Evolutionary conservation across 257 asterid genomes (phyloP), one percentile per base, ranked within the genome.

Genomic region (Fraxinus cuspidata): DNA sequence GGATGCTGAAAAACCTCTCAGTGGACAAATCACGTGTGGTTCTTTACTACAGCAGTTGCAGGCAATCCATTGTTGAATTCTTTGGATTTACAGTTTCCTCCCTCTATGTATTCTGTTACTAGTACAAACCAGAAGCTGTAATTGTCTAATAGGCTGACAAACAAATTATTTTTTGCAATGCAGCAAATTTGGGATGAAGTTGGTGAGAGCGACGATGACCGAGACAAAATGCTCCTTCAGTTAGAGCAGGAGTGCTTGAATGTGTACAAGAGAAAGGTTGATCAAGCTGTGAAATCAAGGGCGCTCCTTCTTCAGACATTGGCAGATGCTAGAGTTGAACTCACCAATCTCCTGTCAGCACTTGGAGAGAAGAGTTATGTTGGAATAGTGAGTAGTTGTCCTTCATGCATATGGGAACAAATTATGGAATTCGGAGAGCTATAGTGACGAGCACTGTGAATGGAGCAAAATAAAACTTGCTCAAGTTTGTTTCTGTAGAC

Each of bases 181-280:
- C 90, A 94, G 98, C 88, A 88, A 88, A 90, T 94, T 10, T 94
- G 98, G 98, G 98, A 94, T 82, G 98, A 94, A 82, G 98, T 94
- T 49, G 98, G 98, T 37, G 97, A 92, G 84, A 89, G 84, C 72
- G 96, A 92, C 18, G 96, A 94, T 10, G 98, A 90, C 70, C 85
- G 98, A 64, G 98, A 94, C 83, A 87, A 78, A 87, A 87, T 92
- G 91, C 93, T 92, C 80, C 92, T 92, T 85, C 98, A 92, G 85
- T 74, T 94, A 70, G 97, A 94, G 83, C 96, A 92, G 70, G 98
- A 94, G 70, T 94, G 98, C 87, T 83, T 94, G 91, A 94, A 94
- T 83, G 98, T 94, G 19, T 94, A 94, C 90, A 86, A 81, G 89
- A 90, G 90, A 83, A 88, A 88, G 85, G 92, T 90, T 71, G 91